Evolutionary conservation across 257 asterid species (phyloP), one percentile per base, ranked within the genome.

Genomic region (Penstemon newberryi): DNA sequence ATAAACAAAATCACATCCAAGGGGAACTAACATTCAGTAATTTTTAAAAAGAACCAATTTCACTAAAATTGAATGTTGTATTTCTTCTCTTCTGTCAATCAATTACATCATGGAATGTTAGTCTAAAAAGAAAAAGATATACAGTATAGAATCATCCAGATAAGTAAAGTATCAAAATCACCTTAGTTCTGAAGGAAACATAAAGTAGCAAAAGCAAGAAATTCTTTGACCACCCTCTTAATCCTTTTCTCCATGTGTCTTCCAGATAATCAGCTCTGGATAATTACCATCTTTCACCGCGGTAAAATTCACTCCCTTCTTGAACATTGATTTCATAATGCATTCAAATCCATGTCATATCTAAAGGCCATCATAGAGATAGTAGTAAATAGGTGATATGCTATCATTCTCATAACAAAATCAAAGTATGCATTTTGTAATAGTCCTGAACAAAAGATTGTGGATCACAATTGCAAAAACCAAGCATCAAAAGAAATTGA

Each of bases 151-250:
- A 58, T 59, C 56, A 2, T 45, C 8, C 67, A 44, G 66, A 44
- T 69, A 56, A 59, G 54, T 69, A 11, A 38, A 59, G 67, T 12
- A 69, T 59, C 60, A 69, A 58, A 10, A 5, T 18, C 33, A 11
- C 46, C 73, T 49, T 58, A 41, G 33, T 46, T 15, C 51, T 8
- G 54, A 59, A 69, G 73, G 67, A 38, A 69, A 39, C 66, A 8
- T 59, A 69, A 69, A 69, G 72, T 18, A 56, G 57, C 44, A 67
- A 38, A 55, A 9, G 12, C 12, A 38, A 57, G 7, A 45, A 68
- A 33, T n/a, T 36, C 56, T 56, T 54, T 49, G 43, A 65, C 47
- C 4, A 3, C 15, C 33, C 33, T 6, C 44, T 39, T 68, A 44
- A 44, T 9, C 38, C 60, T 37, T 47, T 41, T 10, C 63, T 6